Evolutionary conservation across 352 stramenopile genomes (phyloP).

Genomic region (Phytophthora sp.): DNA sequence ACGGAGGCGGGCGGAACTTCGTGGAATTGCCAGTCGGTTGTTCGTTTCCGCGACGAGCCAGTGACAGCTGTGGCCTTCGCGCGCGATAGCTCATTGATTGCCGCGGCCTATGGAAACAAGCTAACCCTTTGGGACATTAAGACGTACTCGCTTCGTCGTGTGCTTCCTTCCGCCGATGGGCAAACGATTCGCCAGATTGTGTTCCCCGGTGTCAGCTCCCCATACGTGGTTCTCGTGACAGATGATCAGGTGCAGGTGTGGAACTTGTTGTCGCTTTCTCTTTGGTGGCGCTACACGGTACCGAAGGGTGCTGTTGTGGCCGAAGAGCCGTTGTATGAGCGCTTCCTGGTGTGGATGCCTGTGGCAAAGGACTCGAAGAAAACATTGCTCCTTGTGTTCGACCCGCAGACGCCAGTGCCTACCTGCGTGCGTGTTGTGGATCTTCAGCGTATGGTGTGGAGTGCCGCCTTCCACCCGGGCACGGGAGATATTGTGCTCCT

Average conservation of each 20-base stretch:
- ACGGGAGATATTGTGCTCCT: conserved; percentile 68
- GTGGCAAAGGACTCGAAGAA: conserved; percentile 28
- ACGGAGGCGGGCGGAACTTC: conserved; percentile 16
- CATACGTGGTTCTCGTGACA: conserved; percentile 72
- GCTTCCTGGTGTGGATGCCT: conserved; percentile 59
- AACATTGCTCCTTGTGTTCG: conserved; percentile 60
- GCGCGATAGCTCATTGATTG: conserved; percentile 81
- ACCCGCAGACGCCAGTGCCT: conserved; percentile 54
- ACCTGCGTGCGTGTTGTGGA: conserved; percentile 52
- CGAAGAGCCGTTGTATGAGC: conserved; percentile 41
- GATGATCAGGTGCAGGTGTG: conserved; percentile 70
- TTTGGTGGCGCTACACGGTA: conserved; percentile 80
- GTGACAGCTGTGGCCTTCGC: conserved; percentile 79
- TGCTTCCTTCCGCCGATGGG: conserved; percentile 74
- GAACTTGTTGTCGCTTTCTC: conserved; percentile 66
- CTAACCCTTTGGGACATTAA: conserved; percentile 87
- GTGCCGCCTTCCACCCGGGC: conserved; percentile 59
- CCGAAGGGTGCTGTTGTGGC: conserved; percentile 40
- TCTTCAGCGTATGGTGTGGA: conserved; percentile 48
- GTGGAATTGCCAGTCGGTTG: conserved; percentile 84
- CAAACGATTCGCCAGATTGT: conserved; percentile 55
- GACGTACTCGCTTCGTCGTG: conserved; percentile 75
- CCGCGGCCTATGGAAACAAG: conserved; percentile 80
- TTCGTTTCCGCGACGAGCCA: conserved; percentile 71
- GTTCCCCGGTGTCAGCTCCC: conserved; percentile 64